A percentile compares a stretch with the other conserved stretches of the same genome.
These are phyloP conservation scores for Dactylellina drechsleri DNA, from an alignment of 2,329 filamentous ascomycete species.

Conservation along the genomic window DNA sequence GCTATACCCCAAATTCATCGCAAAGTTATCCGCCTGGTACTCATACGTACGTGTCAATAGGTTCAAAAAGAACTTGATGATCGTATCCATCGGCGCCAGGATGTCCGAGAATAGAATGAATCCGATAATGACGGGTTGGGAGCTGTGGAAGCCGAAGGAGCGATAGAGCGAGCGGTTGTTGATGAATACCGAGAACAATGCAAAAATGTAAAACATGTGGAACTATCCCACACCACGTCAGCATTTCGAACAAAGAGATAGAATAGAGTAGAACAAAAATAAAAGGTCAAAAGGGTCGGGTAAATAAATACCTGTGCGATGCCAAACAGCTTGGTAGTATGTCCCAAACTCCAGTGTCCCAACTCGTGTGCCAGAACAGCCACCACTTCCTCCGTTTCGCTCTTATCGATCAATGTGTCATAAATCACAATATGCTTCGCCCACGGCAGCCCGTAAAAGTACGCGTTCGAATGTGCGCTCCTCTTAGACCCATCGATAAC, in stretches of 20 bases:
- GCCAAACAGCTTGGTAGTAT: slow-evolving; percentile 89
- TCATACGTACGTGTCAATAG: slow-evolving; percentile 93
- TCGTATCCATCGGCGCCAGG: slow-evolving; percentile 90
- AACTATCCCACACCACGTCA: slow-evolving; percentile 67
- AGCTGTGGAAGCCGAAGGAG: slow-evolving; percentile 84
- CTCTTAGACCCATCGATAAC: slow-evolving; percentile 94
- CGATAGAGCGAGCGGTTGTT: slow-evolving; percentile 91
- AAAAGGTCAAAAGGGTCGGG: background rate
- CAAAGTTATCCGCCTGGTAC: slow-evolving; percentile 94
- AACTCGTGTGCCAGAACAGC: slow-evolving; percentile 95
- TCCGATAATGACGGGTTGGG: slow-evolving; percentile 92
- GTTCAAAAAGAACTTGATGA: slow-evolving; percentile 96
- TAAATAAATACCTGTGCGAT: slow-evolving; percentile 77
- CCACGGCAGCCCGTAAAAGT: slow-evolving; percentile 97
- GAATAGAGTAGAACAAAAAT: background rate
- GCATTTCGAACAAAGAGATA: slow-evolving; percentile 24
- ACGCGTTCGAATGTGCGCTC: slow-evolving; percentile 87
- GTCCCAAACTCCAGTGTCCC: slow-evolving; percentile 94
- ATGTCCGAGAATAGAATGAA: slow-evolving; percentile 98
- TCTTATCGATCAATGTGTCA: slow-evolving; percentile 96
- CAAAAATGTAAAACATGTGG: slow-evolving; percentile 96
- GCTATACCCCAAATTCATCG: slow-evolving; percentile 82
- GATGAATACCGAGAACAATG: slow-evolving; percentile 96
- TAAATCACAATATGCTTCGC: slow-evolving; percentile 99
- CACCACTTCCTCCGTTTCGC: slow-evolving; percentile 79